Conservation (phyloP, 352 stramenopile genomes). For the Globisporangium carolinianum region DNA sequence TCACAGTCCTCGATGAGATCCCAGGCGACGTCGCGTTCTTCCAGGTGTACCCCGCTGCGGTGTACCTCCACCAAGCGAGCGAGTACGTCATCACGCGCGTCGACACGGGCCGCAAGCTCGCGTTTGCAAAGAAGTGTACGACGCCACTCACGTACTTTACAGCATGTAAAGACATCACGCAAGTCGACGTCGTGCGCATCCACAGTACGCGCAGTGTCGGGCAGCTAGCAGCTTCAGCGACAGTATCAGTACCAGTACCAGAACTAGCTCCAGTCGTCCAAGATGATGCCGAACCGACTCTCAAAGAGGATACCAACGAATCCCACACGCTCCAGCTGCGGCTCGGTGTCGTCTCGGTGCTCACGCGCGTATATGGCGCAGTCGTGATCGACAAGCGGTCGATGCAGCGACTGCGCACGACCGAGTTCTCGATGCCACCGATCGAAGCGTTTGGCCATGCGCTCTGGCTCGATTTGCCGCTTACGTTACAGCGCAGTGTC, state of each 20-base stretch:
- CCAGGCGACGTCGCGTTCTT: constrained; percentile 86
- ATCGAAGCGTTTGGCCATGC: constrained; percentile 94
- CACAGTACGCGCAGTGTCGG: constrained; percentile 12
- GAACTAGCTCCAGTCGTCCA: no score
- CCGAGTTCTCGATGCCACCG: constrained; percentile 92
- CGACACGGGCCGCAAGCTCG: constrained; percentile 61
- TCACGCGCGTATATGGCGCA: constrained; percentile 80
- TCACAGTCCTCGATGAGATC: constrained; percentile 79
- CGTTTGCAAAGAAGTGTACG: constrained; percentile 52
- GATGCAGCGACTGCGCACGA: constrained; percentile 68
- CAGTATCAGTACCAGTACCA: no score
- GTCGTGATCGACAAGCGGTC: constrained; percentile 79
- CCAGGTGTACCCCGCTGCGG: constrained; percentile 86
- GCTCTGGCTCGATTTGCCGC: constrained; percentile 93
- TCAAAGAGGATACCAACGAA: background rate
- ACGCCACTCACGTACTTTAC: constrained; percentile 86
- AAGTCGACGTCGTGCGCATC: constrained; percentile 82
- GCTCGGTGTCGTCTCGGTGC: constrained; percentile 70
- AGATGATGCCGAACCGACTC: no score
- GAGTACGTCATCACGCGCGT: constrained; percentile 89
- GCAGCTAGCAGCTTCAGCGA: background rate
- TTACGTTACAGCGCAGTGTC: constrained; percentile 29
- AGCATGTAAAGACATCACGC: constrained; percentile 75
- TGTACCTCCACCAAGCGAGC: constrained; percentile 89
- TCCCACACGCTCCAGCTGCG: constrained; percentile 27